Base-by-base conservation (phyloP, 2,329 filamentous ascomycete species). In the Sclerotinia sclerotiorum region DNA sequence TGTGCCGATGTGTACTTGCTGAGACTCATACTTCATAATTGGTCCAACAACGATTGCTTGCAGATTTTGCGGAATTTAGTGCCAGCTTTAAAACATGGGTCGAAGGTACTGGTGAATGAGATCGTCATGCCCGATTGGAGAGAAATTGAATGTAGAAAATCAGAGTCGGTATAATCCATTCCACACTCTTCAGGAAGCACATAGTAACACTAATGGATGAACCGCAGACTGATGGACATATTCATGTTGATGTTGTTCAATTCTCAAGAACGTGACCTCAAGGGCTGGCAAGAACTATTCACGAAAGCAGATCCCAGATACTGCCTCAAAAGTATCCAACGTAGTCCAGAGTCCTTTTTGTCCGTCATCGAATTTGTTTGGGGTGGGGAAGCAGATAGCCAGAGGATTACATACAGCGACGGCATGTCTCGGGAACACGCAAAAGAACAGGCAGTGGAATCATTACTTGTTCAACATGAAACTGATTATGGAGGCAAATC, bases 1-100 rank as follows among this genome's bases (percentile, higher is more conserved):
- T 52, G 52, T 15, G 65, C 65, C 32, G 65, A 60, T 42, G 51
- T 67, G 24, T 44, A 60, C 42, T 29, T 39, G 13, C 49, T 58
- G 21, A 52, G 52, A 21, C 35, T 19, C 29, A 49, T 66, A 6
- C 27, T 66, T 13, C 52, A 66, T 66, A 54, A 57, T 35, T 57
- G 52, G 63, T 15, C 32, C 19, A 42, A 57, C 35, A 32, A 57
- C 7, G 17, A 66, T 49, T 24, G 15, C 7, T n/a, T 57, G 21
- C 8, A 39, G 48, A 65, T 65, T 35, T 8, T 65, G 13, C 29
- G 44, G n/a, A 29, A 35, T 17, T n/a, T 57, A 7, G 52, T 66
- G 19, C 63, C 63, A 46, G 63, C 51, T 44, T 24, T 66, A 5
- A 65, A 66, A 27, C 15, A 46, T 44, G 63, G 63, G 6, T 10